Evolutionary conservation across 164 flowering plant species (phyloP), one percentile per base, ranked within the genome.

Genomic region (Amborella trichopoda): DNA sequence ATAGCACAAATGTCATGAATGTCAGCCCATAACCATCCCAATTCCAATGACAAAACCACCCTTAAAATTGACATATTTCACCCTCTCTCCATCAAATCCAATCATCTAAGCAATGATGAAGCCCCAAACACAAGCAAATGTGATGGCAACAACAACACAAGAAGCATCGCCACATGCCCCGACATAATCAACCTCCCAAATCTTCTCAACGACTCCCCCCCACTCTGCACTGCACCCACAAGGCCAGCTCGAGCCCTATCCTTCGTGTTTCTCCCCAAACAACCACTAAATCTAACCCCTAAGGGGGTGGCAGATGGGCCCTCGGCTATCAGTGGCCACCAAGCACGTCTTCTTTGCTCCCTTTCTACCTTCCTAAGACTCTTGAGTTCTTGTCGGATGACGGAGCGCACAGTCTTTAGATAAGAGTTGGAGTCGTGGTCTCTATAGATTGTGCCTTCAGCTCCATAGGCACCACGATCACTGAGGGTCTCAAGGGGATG

Each of bases 401-500:
- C 80, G 26, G 44, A 56, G 3, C 77, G 63, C 2, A 88, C 68
- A 1, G 81, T 72, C 46, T 54, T 81, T n/a, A 79, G 42, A 60
- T 88, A 88, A 12, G 96, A 88, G 48, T 58, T 65, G 91, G 88
- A 73, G 75, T 93, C 94, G 28, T 93, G 99, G 49, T 93, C 99
- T 57, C 95, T 72, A 28, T 74, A 67, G 23, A 93, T 76, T 44
- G 74, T 55, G 24, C 99, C 99, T n/a, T 73, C 85, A 0, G 81
- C 71, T n/a, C 99, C 96, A 46, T 93, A 93, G 5, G 99, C 90
- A 43, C 83, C 52, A 1, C 81, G 79, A 40, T 93, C 99, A 13
- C 89, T 72, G 24, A 93, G 63, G 27, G 83, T 85, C 71, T 93
- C 96, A 0, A 93, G 86, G 2, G 96, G 99, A 53, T 93, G 99